These are phyloP conservation scores for Hymenoscyphus repandus DNA, from an alignment of 2,329 filamentous ascomycete species.

Conservation along the genomic window DNA sequence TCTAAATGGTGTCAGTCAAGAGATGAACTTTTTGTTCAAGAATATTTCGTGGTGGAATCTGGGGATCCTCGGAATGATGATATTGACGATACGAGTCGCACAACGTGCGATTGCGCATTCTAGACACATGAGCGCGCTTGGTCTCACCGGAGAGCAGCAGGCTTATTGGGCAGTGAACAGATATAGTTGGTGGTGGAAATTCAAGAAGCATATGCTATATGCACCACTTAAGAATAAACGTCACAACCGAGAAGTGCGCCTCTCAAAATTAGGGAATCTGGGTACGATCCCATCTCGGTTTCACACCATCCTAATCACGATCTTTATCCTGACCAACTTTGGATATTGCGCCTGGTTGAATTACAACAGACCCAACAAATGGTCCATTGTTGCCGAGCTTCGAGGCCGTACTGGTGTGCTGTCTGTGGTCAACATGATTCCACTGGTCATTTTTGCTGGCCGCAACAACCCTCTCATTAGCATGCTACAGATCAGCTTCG, in stretches of 20 bases:
- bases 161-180: constrained; percentile 54
- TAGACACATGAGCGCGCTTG: constrained; percentile 56
- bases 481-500: constrained; percentile 82
- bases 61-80: constrained; percentile 48
- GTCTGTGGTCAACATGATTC: constrained; percentile 84
- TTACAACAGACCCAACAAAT: constrained; percentile 52
- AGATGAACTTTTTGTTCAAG: constrained; percentile 51
- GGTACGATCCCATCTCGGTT: constrained; percentile 62
- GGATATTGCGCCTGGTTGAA: constrained; percentile 58
- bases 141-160: constrained; percentile 45
- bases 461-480: constrained; percentile 90
- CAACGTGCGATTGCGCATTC: constrained; percentile 52
- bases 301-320: constrained; percentile 50
- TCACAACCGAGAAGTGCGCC: constrained; percentile 61
- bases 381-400: constrained; percentile 70
- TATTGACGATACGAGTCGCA: constrained; percentile 48
- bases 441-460: constrained; percentile 79
- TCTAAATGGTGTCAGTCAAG: constrained; percentile 57
- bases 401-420: constrained; percentile 82
- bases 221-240: constrained; percentile 60
- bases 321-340: constrained; percentile 56
- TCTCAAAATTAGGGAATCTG: constrained; percentile 55
- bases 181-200: constrained; percentile 48
- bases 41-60: constrained; percentile 56
- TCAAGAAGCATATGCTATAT: constrained; percentile 60